A percentile compares a stretch with the other conserved stretches of the same genome.
Evolutionary conservation across 2,329 filamentous ascomycete species (phyloP).

Genomic region (Trichoderma sp.): DNA sequence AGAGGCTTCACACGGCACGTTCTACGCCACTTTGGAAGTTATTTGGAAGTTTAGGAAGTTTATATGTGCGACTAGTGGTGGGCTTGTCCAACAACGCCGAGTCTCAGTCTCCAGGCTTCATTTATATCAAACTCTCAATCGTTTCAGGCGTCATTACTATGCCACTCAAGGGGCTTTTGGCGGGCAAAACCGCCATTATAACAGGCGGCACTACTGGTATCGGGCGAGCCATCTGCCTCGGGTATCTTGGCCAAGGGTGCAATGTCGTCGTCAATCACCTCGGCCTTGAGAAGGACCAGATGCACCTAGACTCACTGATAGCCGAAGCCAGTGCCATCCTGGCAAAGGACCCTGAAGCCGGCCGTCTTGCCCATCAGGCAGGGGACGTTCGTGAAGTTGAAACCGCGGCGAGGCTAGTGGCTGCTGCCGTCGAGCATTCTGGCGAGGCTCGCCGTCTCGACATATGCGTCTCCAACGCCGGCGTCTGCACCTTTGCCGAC

Average conservation of each 20-base stretch:
- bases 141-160: constrained; percentile 38
- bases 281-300: constrained; percentile 56
- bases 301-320: constrained; percentile 58
- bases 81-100: neutral
- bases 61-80: neutral
- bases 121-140: neutral
- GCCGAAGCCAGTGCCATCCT: constrained; percentile 55
- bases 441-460: constrained; percentile 64
- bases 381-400: constrained; percentile 79
- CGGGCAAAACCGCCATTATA: constrained; percentile 79
- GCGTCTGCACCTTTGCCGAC: constrained; percentile 85
- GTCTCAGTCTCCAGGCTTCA: neutral
- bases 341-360: constrained; percentile 49
- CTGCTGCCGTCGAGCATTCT: constrained; percentile 61
- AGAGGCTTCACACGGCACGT: neutral
- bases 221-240: constrained; percentile 80
- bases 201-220: constrained; percentile 88
- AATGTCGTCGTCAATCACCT: constrained; percentile 82
- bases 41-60: neutral
- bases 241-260: constrained; percentile 77
- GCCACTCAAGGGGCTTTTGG: constrained; percentile 60
- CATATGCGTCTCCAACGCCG: constrained; percentile 86
- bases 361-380: constrained; percentile 66
- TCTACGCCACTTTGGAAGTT: neutral
- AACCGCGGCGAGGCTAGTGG: constrained; percentile 71